Conservation (phyloP, 345 rosid genomes). For the Boechera divaricarpa region DNA sequence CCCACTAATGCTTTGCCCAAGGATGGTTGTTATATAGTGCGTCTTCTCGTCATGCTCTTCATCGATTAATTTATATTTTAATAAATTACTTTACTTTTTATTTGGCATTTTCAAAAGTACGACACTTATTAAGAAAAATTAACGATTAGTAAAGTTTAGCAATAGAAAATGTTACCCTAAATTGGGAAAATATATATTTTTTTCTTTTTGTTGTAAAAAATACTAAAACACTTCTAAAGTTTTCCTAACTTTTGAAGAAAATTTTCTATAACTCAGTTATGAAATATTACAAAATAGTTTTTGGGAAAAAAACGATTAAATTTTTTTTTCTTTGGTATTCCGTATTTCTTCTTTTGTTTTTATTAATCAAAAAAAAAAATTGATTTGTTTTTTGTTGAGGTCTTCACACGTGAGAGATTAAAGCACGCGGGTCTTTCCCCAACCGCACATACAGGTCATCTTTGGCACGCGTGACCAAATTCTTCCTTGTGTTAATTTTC, state of each 20-base stretch:
- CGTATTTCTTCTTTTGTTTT: neutral
- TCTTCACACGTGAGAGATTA: constrained; percentile 64
- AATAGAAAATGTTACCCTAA: neutral
- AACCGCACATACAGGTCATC: constrained; percentile 48
- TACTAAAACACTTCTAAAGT: neutral
- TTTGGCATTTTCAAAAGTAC: constrained; percentile 14
- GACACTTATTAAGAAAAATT: neutral
- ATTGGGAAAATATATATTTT: too few relatives aligned
- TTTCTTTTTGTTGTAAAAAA: too few relatives aligned
- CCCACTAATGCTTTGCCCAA: constrained; percentile 29
- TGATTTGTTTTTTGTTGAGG: constrained; percentile 7
- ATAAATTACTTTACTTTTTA: neutral
- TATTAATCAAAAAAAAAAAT: neutral
- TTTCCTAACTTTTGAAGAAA: too few relatives aligned
- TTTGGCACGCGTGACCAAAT: constrained; percentile 67
- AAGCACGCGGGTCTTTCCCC: constrained; percentile 56
- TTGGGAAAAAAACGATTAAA: too few relatives aligned
- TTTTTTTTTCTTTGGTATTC: neutral
- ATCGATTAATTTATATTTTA: neutral
- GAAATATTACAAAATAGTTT: neutral
- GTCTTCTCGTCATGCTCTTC: constrained; percentile 36
- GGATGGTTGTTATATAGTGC: constrained; percentile 47
- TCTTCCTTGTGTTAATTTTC: constrained; percentile 30
- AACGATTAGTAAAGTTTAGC: neutral
- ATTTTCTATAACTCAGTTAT: too few relatives aligned